Percentiles rank a stretch among this genome's conserved stretches.
phyloP scores from a whole-genome alignment of 148 eudicot species.

The Agrostemma githago region DNA sequence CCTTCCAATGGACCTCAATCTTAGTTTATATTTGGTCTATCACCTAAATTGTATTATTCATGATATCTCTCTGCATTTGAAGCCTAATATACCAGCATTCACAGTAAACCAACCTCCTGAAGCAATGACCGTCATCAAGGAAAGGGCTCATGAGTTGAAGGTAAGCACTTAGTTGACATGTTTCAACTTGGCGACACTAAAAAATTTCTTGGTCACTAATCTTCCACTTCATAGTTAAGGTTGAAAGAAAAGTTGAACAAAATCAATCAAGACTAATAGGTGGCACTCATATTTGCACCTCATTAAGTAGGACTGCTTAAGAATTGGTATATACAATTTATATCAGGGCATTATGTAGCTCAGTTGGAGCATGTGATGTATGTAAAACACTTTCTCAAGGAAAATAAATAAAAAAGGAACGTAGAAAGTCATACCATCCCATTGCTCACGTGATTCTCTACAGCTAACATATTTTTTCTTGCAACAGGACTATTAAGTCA shows the following conservation, averaged over 20 bases:
- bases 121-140: slow-evolving; percentile 70
- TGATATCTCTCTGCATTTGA: slow-evolving; percentile 48
- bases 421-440: background rate
- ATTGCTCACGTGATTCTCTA: background rate
- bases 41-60: slow-evolving; percentile 50
- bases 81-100: slow-evolving; percentile 81
- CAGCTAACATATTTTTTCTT: background rate
- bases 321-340: background rate
- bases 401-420: background rate
- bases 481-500: background rate
- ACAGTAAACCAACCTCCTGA: slow-evolving; percentile 64
- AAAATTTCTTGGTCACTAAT: background rate
- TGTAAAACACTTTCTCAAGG: background rate
- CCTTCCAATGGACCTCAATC: slow-evolving; percentile 1
- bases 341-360: background rate
- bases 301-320: background rate
- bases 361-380: background rate
- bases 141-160: slow-evolving; percentile 46
- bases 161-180: slow-evolving; percentile 28
- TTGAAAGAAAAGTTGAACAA: background rate
- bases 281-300: background rate
- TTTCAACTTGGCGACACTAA: background rate
- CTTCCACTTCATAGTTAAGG: background rate
- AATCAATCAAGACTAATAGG: background rate
- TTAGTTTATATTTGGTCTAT: slow-evolving; percentile 25